phyloP scores from a whole-genome alignment of 2,329 filamentous ascomycete genomes.

The Venturia asperata region DNA sequence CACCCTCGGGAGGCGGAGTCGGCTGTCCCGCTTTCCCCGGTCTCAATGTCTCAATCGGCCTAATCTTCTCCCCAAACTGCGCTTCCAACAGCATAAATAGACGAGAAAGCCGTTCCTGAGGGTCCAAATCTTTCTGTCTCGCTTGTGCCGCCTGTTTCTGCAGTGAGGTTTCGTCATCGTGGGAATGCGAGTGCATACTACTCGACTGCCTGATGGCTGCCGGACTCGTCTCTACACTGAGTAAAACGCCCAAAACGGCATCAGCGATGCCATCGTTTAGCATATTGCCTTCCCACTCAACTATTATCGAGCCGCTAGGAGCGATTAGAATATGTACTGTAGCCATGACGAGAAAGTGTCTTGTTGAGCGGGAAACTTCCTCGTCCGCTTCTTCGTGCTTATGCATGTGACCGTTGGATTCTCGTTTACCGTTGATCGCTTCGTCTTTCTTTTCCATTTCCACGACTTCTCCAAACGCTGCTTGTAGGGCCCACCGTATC shows the following conservation, averaged over 20 bases:
- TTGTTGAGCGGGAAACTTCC: conserved; percentile 50
- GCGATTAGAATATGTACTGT: conserved; percentile 76
- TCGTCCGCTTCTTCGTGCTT: conserved; percentile 56
- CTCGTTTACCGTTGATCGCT: conserved; percentile 31
- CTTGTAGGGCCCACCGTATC: conserved; percentile 88
- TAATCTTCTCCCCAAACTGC: conserved; percentile 80
- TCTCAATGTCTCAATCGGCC: conserved; percentile 63
- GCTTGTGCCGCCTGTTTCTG: not conserved
- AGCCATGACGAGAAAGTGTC: conserved; percentile 70
- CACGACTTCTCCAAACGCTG: conserved; percentile 78
- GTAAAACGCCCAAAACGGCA: conserved; percentile 84
- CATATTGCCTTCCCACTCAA: conserved; percentile 97
- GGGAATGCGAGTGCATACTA: conserved; percentile 16
- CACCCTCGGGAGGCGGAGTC: conserved; percentile 16
- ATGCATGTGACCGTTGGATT: conserved; percentile 25
- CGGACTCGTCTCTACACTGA: conserved; percentile 87
- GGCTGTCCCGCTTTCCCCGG: conserved; percentile 31
- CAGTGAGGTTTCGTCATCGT: conserved; percentile 21
- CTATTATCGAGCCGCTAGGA: conserved; percentile 61
- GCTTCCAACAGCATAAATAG: conserved; percentile 95
- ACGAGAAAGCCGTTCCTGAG: conserved; percentile 71
- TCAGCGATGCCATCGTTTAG: conserved; percentile 98
- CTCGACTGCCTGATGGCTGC: conserved; percentile 82
- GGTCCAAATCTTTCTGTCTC: conserved; percentile 62
- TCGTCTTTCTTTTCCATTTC: conserved; percentile 24